phyloP scores from a whole-genome alignment of 768 basidiomycete genomes.

The Leucosporidium scottii region DNA sequence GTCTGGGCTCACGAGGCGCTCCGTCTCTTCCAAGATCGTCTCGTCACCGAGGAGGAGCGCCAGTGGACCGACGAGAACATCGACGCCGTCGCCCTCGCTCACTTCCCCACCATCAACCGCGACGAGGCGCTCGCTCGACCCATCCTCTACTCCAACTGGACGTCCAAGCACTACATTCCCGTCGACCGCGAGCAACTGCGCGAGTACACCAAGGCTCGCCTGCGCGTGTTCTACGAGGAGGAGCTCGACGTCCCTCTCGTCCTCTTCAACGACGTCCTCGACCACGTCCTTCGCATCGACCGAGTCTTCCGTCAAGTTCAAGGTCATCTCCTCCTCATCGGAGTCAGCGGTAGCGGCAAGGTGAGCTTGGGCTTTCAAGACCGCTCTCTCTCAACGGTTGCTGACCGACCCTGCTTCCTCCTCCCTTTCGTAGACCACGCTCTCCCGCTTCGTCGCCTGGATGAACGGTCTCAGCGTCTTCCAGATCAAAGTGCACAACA shows the following conservation, averaged over 20 bases:
- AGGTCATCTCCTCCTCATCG: conserved; percentile 91
- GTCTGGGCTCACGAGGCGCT: conserved; percentile 98
- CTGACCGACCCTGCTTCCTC: conserved; percentile 2
- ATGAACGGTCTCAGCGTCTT: conserved; percentile 99
- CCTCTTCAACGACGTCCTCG: conserved; percentile 95
- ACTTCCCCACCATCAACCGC: conserved; percentile 87
- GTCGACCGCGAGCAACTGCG: conserved; percentile 87
- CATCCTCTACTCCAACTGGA: conserved; percentile 98
- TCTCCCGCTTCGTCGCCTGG: conserved; percentile 98
- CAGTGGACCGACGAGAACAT: conserved; percentile 92
- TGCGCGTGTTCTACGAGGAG: conserved; percentile 98
- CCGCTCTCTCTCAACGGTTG: conserved; percentile 5
- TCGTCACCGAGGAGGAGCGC: conserved; percentile 87
- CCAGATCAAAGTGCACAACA: conserved; percentile 99
- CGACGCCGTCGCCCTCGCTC: conserved; percentile 69
- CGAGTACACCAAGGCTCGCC: conserved; percentile 91
- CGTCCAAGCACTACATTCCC: conserved; percentile 89
- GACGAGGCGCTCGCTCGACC: conserved; percentile 81
- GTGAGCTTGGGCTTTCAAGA: conserved; percentile 46
- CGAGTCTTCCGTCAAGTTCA: conserved; percentile 98
- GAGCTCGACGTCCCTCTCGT: conserved; percentile 96
- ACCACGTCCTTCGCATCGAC: conserved; percentile 95
- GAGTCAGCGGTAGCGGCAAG: conserved; percentile 97
- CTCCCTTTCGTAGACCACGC: conserved; percentile 61
- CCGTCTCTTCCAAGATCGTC: conserved; percentile 93